phyloP scores from a whole-genome alignment of 2,329 filamentous ascomycete species.

The Trichoderma breve region DNA sequence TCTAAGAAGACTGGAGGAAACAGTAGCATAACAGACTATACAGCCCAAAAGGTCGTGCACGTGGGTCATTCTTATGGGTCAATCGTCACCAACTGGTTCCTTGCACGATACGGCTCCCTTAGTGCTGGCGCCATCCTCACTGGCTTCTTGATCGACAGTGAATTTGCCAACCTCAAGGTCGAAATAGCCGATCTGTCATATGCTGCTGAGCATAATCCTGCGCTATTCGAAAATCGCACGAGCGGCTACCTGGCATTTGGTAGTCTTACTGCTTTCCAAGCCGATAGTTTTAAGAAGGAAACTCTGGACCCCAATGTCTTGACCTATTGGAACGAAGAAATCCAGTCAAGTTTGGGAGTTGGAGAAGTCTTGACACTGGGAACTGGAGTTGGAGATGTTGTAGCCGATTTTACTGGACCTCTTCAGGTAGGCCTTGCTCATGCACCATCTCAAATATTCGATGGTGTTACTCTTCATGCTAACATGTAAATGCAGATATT shows the following conservation, averaged over 20 bases:
- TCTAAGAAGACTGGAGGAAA: too few species aligned
- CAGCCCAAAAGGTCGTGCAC: not conserved
- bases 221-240: not conserved
- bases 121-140: not conserved
- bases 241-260: not conserved
- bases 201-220: not conserved
- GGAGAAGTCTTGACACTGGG: not conserved
- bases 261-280: not conserved
- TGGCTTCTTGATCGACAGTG: not conserved
- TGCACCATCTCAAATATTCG: not conserved
- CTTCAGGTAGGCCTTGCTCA: not conserved
- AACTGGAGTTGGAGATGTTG: not conserved
- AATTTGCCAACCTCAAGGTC: not conserved
- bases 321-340: not conserved
- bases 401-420: not conserved
- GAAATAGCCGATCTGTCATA: not conserved
- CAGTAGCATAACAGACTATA: not conserved
- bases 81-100: not conserved
- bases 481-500: not conserved
- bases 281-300: not conserved
- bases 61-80: not conserved
- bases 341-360: not conserved
- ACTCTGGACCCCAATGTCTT: not conserved
- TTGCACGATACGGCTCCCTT: not conserved
- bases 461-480: not conserved